These are phyloP conservation scores for Aureobasidium sp. DNA, from an alignment of 2,329 filamentous ascomycete species.

Conservation along the genomic window DNA sequence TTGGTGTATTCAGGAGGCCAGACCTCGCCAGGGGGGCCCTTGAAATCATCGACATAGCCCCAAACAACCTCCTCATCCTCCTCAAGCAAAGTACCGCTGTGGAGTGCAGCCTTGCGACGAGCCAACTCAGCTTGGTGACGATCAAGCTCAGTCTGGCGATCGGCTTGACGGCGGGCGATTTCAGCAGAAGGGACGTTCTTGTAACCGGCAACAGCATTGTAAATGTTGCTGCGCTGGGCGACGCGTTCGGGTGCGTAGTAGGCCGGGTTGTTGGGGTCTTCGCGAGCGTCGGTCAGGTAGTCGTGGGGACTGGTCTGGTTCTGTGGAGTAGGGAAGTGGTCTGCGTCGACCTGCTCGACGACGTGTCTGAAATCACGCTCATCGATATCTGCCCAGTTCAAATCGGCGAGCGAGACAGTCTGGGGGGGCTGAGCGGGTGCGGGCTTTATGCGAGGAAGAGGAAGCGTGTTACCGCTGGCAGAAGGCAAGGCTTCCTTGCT, in stretches of 20 bases:
- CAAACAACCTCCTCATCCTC: too few relatives aligned
- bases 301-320: neutral
- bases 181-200: neutral
- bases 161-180: neutral
- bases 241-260: neutral
- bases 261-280: neutral
- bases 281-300: neutral
- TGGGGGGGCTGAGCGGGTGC: neutral
- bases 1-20: too few relatives aligned
- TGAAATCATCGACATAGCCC: too few relatives aligned
- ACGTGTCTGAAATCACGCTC: neutral
- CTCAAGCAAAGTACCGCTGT: too few relatives aligned
- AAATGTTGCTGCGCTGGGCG: neutral
- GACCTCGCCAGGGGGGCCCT: too few relatives aligned
- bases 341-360: neutral
- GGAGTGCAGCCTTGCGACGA: too few relatives aligned
- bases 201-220: neutral
- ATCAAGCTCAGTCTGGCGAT: neutral
- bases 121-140: too few relatives aligned
- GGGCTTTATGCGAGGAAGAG: neutral
- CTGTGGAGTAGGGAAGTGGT: neutral
- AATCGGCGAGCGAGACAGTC: too few relatives aligned
- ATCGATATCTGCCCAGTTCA: neutral
- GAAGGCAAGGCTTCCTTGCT: neutral
- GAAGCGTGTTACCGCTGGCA: neutral